Conservation (phyloP, 1,284 basidiomycete genomes). For the Lentinula novae-zelandiae region DNA sequence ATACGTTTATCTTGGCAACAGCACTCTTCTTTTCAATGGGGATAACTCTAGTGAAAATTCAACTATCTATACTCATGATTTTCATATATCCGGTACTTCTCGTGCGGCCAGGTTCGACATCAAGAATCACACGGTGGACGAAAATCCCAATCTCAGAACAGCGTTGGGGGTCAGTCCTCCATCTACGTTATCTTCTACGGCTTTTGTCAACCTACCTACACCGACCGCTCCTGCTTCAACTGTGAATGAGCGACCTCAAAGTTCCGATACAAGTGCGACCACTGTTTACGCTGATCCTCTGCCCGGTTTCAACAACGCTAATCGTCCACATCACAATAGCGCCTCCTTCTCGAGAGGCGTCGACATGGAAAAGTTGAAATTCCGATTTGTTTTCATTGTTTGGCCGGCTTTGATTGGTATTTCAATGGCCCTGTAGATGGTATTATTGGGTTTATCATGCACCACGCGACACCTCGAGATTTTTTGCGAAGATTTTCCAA, state of each 20-base stretch:
- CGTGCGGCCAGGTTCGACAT: slow-evolving; percentile 13
- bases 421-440: slow-evolving; percentile 37
- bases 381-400: slow-evolving; percentile 48
- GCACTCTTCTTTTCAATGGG: slow-evolving; percentile 8
- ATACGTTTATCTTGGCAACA: neutral
- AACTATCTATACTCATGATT: slow-evolving; percentile 37
- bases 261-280: slow-evolving; percentile 7
- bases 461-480: neutral
- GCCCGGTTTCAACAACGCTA: neutral
- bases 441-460: too few relatives aligned
- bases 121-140: neutral
- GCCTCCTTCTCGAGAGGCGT: slow-evolving; percentile 16
- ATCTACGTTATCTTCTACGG: slow-evolving; percentile 16
- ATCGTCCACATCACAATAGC: slow-evolving; percentile 15
- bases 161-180: neutral
- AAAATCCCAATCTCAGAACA: slow-evolving; percentile 18
- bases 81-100: slow-evolving; percentile 24
- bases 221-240: neutral
- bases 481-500: too few relatives aligned
- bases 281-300: slow-evolving; percentile 17
- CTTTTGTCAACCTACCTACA: neutral
- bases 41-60: neutral
- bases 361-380: slow-evolving; percentile 44
- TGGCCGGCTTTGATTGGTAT: slow-evolving; percentile 57
- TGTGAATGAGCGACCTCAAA: neutral